Evolutionary conservation across 495 filamentous ascomycete species (phyloP), one percentile per base, ranked within the genome.

Genomic region (Barbatosphaeria neglecta): DNA sequence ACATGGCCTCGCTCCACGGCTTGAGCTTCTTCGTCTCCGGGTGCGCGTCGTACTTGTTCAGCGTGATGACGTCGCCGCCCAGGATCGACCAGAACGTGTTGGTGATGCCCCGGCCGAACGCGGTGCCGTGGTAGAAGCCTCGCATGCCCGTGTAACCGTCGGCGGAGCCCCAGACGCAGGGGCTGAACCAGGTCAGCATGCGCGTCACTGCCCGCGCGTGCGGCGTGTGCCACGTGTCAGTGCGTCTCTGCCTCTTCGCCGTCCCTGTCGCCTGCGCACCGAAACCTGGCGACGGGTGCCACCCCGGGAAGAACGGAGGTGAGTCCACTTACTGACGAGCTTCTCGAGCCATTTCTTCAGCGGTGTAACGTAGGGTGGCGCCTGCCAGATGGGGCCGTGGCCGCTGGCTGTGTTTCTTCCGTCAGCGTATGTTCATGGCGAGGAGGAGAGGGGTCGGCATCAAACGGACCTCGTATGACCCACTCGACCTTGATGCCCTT

Each of bases 341-440:
- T 84, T 69, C 48, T 73, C 69, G 6, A 73, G 56, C 67, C 68
- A 70, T 43, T 57, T 58, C 52, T 66, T 67, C 3, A 70, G 43
- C 1, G 67, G 67, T 7, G 67, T 68, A 3, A 68, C 67, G 37
- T 59, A 64, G 6, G 81, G 62, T 2, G 81, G 81, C 3, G 76
- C 66, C 75, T 90, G 86, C 76, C 82, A 90, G 9, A 54, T 55
- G 0, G 84, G 82, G 0, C 86, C 87, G 58, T 85, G 79, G 3
- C 87, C 87, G 6, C 74, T 82, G 28, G 79, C 76, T 70, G 50
- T 45, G 33, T 45, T 17, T 22, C 45, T 25, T 44, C n/a, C 27
- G 40, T 47, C 33, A 47, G 44, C 1, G 18, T 23, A 4, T 23
- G 6, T 22, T 17, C n/a, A n/a, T 20, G 31, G 11, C 6, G 6